A percentile compares a stretch with the other conserved stretches of the same genome.
Conservation (phyloP, 106 monocot genomes). For the Acorus gramineus region DNA sequence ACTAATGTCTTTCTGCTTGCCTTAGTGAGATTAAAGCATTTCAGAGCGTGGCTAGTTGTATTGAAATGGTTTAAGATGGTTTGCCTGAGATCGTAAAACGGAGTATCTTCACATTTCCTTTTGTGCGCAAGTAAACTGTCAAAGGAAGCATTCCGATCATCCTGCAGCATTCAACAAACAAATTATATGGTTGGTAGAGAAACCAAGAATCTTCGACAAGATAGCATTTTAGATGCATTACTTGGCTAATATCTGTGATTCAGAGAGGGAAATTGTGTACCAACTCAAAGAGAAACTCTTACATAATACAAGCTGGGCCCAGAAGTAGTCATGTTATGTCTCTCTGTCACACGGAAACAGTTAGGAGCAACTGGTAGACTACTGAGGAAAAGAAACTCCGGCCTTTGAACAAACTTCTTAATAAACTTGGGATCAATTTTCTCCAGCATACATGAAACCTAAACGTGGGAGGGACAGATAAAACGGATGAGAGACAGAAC, state of each 20-base stretch:
- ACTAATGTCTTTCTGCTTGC: too few species aligned
- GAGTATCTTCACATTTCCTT: too few species aligned
- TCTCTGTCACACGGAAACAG: slow-evolving; percentile 60
- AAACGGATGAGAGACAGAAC: not conserved
- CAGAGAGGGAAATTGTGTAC: slow-evolving; percentile 3
- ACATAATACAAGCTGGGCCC: slow-evolving; percentile 54
- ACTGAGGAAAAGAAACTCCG: slow-evolving; percentile 69
- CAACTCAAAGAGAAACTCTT: slow-evolving; percentile 11
- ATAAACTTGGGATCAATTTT: slow-evolving; percentile 50
- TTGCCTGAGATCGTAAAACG: too few species aligned
- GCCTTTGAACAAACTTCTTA: slow-evolving; percentile 36
- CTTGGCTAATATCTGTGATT: not conserved
- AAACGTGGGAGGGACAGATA: not conserved
- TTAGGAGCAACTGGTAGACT: slow-evolving; percentile 72
- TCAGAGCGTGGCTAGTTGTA: too few species aligned
- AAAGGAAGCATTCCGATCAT: too few species aligned
- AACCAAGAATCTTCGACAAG: too few species aligned
- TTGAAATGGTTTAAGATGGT: too few species aligned
- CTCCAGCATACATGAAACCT: slow-evolving; percentile 71
- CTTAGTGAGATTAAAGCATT: too few species aligned
- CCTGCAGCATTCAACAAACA: too few species aligned
- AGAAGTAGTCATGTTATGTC: slow-evolving; percentile 18
- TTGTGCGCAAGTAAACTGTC: too few species aligned
- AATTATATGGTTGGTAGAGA: too few species aligned
- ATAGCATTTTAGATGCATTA: too few species aligned